These are phyloP conservation scores for Cucurbita argyrosperma DNA, from an alignment of 306 rosid species.

Conservation along the genomic window DNA sequence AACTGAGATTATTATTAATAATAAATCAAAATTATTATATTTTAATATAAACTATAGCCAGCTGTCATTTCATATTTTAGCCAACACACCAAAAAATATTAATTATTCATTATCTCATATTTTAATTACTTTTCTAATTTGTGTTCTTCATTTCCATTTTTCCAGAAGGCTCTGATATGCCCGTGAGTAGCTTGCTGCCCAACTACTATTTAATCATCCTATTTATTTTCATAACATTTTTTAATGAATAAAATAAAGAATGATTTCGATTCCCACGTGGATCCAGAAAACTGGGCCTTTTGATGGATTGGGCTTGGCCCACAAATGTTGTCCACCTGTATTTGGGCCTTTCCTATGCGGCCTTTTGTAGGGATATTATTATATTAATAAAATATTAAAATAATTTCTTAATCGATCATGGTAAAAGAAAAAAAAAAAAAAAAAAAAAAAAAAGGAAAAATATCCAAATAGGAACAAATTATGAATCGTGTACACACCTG, in stretches of 20 bases:
- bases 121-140: background rate
- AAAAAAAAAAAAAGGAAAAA: background rate
- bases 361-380: no score
- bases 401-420: background rate
- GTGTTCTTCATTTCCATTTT: background rate
- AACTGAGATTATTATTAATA: no score
- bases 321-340: background rate
- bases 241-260: background rate
- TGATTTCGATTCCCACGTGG: background rate
- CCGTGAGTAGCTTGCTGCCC: background rate
- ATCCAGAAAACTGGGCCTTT: background rate
- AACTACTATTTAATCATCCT: background rate
- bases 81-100: background rate
- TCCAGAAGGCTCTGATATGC: background rate
- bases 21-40: no score
- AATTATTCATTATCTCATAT: background rate
- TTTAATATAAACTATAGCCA: background rate
- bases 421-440: background rate
- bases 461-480: background rate
- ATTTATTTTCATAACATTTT: background rate
- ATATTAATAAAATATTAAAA: no score
- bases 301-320: background rate
- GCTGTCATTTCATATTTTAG: background rate
- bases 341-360: background rate
- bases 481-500: background rate